These are phyloP conservation scores for Melampsora abietis-canadensis DNA, from an alignment of 1,284 basidiomycete species.

Conservation along the genomic window DNA sequence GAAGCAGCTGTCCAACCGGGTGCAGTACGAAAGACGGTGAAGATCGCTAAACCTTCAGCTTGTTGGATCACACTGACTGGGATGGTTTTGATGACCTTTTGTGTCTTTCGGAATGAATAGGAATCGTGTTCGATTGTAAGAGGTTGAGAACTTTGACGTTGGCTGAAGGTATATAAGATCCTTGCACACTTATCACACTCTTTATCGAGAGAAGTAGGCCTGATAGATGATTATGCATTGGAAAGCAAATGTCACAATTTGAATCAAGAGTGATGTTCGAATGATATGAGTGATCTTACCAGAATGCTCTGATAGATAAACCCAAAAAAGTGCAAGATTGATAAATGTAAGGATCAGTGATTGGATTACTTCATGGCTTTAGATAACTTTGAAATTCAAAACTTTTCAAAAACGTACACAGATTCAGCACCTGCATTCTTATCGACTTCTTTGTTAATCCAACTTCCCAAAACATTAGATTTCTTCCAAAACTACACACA, in stretches of 20 bases:
- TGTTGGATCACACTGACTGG: constrained; percentile 44
- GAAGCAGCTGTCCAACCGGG: background rate
- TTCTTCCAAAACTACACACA: constrained; percentile 22
- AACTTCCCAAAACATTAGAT: constrained; percentile 15
- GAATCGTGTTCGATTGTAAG: constrained; percentile 42
- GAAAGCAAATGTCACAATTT: background rate
- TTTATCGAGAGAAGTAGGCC: constrained; percentile 44
- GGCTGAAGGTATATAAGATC: constrained; percentile 45
- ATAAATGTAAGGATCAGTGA: too few relatives aligned
- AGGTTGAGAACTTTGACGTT: constrained; percentile 3
- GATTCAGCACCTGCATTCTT: constrained; percentile 2
- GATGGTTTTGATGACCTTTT: constrained; percentile 52
- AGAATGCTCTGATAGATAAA: too few relatives aligned
- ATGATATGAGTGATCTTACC: too few relatives aligned
- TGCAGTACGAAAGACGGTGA: constrained; percentile 49
- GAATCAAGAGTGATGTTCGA: too few relatives aligned
- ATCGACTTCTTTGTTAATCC: constrained; percentile 32
- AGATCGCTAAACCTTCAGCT: constrained; percentile 49
- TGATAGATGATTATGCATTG: background rate
- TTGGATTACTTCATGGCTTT: too few relatives aligned
- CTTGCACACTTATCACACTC: constrained; percentile 46
- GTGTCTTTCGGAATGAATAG: constrained; percentile 48
- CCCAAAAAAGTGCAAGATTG: too few relatives aligned
- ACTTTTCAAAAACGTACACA: background rate
- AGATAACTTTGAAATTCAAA: too few relatives aligned